These are phyloP conservation scores for Starmerella sirachaensis DNA, from an alignment of 805 yeast genomes.

Conservation along the genomic window DNA sequence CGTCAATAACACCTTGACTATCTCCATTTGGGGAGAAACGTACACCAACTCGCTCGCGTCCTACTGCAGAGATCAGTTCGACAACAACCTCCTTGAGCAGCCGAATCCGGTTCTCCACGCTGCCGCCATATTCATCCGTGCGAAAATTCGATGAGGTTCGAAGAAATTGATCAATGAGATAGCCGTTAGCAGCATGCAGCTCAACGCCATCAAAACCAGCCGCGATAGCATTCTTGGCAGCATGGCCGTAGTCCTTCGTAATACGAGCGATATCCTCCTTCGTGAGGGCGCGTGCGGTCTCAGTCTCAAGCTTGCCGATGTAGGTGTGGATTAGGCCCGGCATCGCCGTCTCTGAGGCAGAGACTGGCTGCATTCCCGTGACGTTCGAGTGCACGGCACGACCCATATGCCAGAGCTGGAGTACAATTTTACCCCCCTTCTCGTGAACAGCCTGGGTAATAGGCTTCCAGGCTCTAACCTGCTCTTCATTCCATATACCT, in stretches of 20 bases:
- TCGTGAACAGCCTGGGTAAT: slow-evolving; percentile 27
- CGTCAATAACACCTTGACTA: slow-evolving; percentile 25
- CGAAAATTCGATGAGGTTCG: slow-evolving; percentile 37
- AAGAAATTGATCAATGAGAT: slow-evolving; percentile 39
- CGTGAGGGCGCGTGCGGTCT: slow-evolving; percentile 31
- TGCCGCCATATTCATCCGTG: slow-evolving; percentile 53
- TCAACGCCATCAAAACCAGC: slow-evolving; percentile 56
- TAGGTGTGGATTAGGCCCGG: slow-evolving; percentile 9
- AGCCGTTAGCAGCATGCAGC: slow-evolving; percentile 55
- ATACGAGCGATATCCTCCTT: slow-evolving; percentile 34
- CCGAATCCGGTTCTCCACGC: slow-evolving; percentile 43
- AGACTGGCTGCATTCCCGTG: slow-evolving; percentile 12
- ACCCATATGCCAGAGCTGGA: slow-evolving; percentile 20
- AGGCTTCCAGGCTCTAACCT: slow-evolving; percentile 28
- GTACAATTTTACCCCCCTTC: slow-evolving; percentile 20
- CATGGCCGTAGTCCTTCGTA: slow-evolving; percentile 36
- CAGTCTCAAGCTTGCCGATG: slow-evolving; percentile 18
- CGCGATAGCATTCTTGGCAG: slow-evolving; percentile 41
- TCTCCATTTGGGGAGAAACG: slow-evolving; percentile 28
- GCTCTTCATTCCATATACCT: slow-evolving; percentile 25
- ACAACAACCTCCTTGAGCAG: slow-evolving; percentile 42
- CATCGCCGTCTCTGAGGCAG: slow-evolving; percentile 3
- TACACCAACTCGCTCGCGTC: slow-evolving; percentile 38
- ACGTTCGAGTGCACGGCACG: slow-evolving; percentile 12
- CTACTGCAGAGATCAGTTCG: slow-evolving; percentile 39